Conservation (phyloP, 306 rosid genomes). For the Inga leiocalycina region DNA sequence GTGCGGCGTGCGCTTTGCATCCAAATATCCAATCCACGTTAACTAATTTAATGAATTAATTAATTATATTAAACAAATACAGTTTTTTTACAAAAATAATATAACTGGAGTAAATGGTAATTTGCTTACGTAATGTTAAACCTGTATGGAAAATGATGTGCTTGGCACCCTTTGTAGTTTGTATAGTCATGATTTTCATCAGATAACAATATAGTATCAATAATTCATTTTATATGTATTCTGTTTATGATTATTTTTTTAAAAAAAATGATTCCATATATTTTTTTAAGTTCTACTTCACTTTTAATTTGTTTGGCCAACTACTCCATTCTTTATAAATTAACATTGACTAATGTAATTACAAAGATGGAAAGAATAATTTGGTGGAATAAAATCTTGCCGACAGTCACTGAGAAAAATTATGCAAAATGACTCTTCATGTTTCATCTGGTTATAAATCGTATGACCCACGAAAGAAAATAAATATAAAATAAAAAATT, state of each 20-base stretch:
- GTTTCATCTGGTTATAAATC: neutral
- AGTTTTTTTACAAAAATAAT: neutral
- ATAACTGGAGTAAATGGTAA: neutral
- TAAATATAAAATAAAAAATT: neutral
- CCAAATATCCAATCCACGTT: neutral
- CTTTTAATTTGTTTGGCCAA: neutral
- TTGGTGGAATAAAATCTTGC: neutral
- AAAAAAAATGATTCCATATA: no score
- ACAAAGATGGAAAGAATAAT: neutral
- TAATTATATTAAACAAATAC: neutral
- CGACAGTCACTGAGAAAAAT: neutral
- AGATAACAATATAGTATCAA: no score
- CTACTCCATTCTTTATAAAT: neutral
- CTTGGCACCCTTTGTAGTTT: no score
- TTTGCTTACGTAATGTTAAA: neutral
- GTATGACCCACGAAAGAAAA: neutral
- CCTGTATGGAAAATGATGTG: no score
- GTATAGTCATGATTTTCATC: no score
- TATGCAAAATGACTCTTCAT: neutral
- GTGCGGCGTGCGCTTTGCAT: no score
- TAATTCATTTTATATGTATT: no score
- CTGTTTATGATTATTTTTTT: no score
- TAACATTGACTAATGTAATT: neutral
- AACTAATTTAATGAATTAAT: neutral
- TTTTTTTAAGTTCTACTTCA: neutral